These are phyloP conservation scores for Phaffia tasmanica DNA, from an alignment of 768 basidiomycete species.

Conservation along the genomic window DNA sequence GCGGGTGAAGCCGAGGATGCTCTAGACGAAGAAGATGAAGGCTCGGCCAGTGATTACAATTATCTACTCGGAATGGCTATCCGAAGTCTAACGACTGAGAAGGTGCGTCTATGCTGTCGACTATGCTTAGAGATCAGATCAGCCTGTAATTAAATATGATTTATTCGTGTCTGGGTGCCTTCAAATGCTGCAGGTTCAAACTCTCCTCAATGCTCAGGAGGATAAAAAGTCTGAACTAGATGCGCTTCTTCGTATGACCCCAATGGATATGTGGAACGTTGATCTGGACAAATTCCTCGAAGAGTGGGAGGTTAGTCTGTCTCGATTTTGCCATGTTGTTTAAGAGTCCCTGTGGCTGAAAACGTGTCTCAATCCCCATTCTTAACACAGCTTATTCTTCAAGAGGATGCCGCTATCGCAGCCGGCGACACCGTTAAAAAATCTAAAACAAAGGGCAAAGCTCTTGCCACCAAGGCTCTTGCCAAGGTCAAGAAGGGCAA, in stretches of 20 bases:
- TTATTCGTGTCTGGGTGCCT: not conserved
- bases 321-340: not conserved
- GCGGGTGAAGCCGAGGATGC: constrained; percentile 51
- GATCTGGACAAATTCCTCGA: constrained; percentile 74
- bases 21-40: constrained; percentile 44
- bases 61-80: constrained; percentile 93
- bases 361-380: constrained; percentile 5
- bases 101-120: constrained; percentile 43
- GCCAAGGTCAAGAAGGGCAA: constrained; percentile 40
- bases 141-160: constrained; percentile 6
- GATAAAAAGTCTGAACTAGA: constrained; percentile 76
- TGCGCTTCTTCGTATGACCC: constrained; percentile 60
- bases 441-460: constrained; percentile 45
- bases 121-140: not conserved
- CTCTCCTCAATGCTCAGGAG: constrained; percentile 62
- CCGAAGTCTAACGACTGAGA: constrained; percentile 86
- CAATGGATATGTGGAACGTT: constrained; percentile 74
- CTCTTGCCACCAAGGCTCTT: constrained; percentile 40
- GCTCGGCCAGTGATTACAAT: constrained; percentile 62
- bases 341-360: not conserved
- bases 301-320: constrained; percentile 64
- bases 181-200: constrained; percentile 55
- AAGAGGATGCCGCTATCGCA: constrained; percentile 43
- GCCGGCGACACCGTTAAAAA: constrained; percentile 1
- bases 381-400: constrained; percentile 38